phyloP scores from a whole-genome alignment of 192 early-diverging fungal species.

The Irineochytrium annulatum region DNA sequence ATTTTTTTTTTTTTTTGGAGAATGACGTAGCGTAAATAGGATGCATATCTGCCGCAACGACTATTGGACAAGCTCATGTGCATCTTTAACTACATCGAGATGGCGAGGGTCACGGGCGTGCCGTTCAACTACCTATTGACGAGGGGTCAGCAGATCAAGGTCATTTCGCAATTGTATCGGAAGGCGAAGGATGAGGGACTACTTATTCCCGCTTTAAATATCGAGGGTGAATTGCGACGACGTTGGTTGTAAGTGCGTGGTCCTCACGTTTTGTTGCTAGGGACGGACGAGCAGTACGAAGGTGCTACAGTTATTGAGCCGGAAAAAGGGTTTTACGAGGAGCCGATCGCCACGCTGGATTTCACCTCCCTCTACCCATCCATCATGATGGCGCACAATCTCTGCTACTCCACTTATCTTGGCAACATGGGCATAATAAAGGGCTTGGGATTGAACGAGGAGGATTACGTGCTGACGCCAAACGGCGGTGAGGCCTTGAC shows the following conservation, averaged over 20 bases:
- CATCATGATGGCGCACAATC: constrained; percentile 99
- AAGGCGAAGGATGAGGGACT: constrained; percentile 76
- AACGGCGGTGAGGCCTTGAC: constrained; percentile 59
- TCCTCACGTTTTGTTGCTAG: constrained; percentile 26
- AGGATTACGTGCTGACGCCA: constrained; percentile 86
- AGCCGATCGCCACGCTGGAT: constrained; percentile 97
- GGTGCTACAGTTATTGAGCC: constrained; percentile 98
- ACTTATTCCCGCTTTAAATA: constrained; percentile 83
- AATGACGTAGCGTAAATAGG: too few species aligned
- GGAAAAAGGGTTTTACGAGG: constrained; percentile 85
- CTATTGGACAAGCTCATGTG: constrained; percentile 97
- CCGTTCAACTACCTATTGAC: constrained; percentile 90
- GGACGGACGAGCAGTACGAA: constrained; percentile 83
- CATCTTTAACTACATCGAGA: constrained; percentile 94
- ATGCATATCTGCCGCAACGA: constrained; percentile 89
- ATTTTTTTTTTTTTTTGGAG: too few species aligned
- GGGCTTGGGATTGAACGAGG: constrained; percentile 59
- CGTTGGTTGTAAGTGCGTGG: background rate
- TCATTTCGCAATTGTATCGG: constrained; percentile 93
- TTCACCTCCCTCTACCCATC: constrained; percentile 97
- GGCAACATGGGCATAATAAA: constrained; percentile 38
- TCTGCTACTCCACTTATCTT: constrained; percentile 93
- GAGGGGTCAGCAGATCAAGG: constrained; percentile 96
- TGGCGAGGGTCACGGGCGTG: constrained; percentile 94
- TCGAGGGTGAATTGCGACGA: constrained; percentile 49